These are phyloP conservation scores for Leishmania lainsoni DNA, from an alignment of 208 protist genomes.

Conservation along the genomic window DNA sequence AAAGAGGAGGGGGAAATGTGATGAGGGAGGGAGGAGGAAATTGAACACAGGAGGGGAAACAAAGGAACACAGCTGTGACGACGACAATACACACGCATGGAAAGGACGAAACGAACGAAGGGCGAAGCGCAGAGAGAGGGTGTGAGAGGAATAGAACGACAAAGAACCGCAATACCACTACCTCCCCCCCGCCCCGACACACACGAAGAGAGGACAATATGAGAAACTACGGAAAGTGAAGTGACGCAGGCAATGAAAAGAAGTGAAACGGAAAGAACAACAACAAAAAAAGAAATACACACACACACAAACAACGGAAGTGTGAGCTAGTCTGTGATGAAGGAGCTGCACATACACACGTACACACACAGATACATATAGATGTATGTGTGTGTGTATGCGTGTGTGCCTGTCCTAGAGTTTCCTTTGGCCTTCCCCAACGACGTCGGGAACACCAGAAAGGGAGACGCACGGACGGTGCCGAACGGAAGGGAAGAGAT, in stretches of 20 bases:
- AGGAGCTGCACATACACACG: not conserved
- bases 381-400: no score
- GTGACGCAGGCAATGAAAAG: not conserved
- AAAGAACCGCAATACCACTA: no score
- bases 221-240: not conserved
- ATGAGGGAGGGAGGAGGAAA: not conserved
- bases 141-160: no score
- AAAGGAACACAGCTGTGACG: not conserved
- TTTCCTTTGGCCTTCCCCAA: no score
- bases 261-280: not conserved
- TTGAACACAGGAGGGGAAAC: not conserved
- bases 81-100: not conserved
- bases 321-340: not conserved
- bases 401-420: no score
- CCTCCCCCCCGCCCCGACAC: no score
- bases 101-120: not conserved
- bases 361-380: no score
- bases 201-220: not conserved
- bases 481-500: no score
- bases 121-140: not conserved
- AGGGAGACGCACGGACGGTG: no score
- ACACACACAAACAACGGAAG: not conserved
- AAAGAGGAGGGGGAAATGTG: not conserved
- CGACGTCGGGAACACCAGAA: no score
- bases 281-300: not conserved